Base-by-base conservation (phyloP, 78 protist species). In the Dictyostelium capitatum region DNA sequence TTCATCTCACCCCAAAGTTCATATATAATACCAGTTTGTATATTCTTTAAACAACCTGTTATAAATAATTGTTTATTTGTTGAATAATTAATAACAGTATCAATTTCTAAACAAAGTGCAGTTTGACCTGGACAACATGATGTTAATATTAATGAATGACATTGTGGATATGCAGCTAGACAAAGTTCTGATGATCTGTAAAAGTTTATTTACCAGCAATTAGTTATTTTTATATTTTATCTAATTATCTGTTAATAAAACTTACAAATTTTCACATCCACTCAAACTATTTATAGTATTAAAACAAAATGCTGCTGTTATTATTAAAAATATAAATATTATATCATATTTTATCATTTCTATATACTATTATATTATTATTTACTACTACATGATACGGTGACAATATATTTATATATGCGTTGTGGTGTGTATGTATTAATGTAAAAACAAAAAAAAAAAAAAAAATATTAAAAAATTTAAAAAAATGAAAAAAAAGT, bases 101-200 rank as follows among this genome's bases (percentile, higher is more conserved):
- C 77, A 37, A 69, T 69, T 32, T 74, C 59, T 23, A 82, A 59
- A 82, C 90, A 82, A 19, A 82, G 14, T 23, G 69, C 48, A 37
- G 15, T 57, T 37, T 23, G 43, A 53, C 90, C 90, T 4, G 32
- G 43, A 67, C 90, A 82, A 82, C 90, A 82, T 11, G 56, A 28
- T 70, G 51, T 70, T 48, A 82, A 25, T 32, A 56, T 51, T 7
- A 82, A 23, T 43, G 59, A 12, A 4, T 19, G 69, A 70, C 90
- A 82, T 11, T 69, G 15, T 17, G 90, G 90, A 53, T 82, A 82
- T 9, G 90, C 79, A 14, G 90, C 59, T 11, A 32, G 25, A 54
- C 90, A 82, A 9, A 74, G 9, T 20, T 82, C 69, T n/a, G 69
- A 14, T 59, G 69, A 23, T 57, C n/a, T n/a, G n/a, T n/a, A n/a